These are phyloP conservation scores for Irpex sp. DNA, from an alignment of 1,284 basidiomycete species.

Conservation along the genomic window DNA sequence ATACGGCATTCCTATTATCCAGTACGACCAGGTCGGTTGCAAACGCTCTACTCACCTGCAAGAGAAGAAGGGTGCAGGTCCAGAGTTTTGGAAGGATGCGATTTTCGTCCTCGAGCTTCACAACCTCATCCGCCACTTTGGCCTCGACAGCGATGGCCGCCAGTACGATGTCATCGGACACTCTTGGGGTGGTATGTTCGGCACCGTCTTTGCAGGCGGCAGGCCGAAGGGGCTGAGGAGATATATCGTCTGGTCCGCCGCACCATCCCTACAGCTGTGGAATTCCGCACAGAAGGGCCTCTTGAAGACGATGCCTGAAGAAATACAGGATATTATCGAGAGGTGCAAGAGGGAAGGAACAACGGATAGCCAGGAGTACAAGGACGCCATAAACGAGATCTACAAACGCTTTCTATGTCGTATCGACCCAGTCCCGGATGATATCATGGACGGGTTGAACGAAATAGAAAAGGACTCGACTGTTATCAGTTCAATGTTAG, in stretches of 20 bases:
- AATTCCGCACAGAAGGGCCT: background rate
- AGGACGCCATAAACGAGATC: slow-evolving; percentile 40
- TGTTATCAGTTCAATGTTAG: slow-evolving; percentile 20
- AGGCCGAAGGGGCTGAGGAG: slow-evolving; percentile 24
- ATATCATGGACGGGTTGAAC: slow-evolving; percentile 24
- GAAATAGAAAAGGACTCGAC: slow-evolving; percentile 41
- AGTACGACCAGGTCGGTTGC: slow-evolving; percentile 33
- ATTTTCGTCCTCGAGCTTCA: slow-evolving; percentile 31
- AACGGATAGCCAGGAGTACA: slow-evolving; percentile 41
- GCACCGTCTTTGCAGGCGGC: slow-evolving; percentile 16
- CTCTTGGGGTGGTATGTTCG: slow-evolving; percentile 30
- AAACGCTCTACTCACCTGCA: slow-evolving; percentile 29
- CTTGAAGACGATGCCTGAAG: slow-evolving; percentile 32
- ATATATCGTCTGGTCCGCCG: slow-evolving; percentile 23
- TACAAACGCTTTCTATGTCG: slow-evolving; percentile 43
- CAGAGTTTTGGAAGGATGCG: slow-evolving; percentile 26
- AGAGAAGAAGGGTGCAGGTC: slow-evolving; percentile 17
- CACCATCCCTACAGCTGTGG: slow-evolving; percentile 19
- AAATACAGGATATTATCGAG: slow-evolving; percentile 38
- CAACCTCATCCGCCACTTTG: slow-evolving; percentile 25
- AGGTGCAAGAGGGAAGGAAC: slow-evolving; percentile 47
- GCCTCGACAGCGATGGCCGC: slow-evolving; percentile 14
- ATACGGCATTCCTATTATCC: slow-evolving; percentile 25
- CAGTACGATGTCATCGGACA: slow-evolving; percentile 27
- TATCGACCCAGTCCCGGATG: slow-evolving; percentile 41